These are phyloP conservation scores for Sclerotinia trifoliorum DNA, from an alignment of 2,329 filamentous ascomycete species.

Conservation along the genomic window DNA sequence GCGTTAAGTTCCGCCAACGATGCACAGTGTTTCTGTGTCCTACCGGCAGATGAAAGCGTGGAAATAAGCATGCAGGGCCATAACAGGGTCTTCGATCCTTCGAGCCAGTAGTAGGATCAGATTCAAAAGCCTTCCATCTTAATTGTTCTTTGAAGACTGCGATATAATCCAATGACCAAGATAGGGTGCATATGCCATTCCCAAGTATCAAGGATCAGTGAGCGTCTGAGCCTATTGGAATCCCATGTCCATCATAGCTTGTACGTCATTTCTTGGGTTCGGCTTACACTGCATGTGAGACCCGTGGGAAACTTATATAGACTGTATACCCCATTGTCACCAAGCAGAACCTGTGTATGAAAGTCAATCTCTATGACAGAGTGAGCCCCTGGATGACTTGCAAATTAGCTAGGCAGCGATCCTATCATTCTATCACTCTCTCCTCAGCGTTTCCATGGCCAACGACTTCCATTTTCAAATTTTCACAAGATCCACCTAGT, in stretches of 20 bases:
- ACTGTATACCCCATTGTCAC: background rate
- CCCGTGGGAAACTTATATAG: background rate
- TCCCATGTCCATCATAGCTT: background rate
- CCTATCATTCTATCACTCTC: too few species aligned
- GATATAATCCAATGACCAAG: background rate
- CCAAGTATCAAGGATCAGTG: background rate
- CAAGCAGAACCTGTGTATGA: background rate
- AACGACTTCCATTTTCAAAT: background rate
- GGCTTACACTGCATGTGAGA: background rate
- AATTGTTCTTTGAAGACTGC: background rate
- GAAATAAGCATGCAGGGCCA: background rate
- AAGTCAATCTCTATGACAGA: background rate
- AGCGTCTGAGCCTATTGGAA: background rate
- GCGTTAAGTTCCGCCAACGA: background rate
- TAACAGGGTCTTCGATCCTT: background rate
- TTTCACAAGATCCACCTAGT: background rate
- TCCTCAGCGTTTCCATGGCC: background rate
- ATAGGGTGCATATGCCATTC: background rate
- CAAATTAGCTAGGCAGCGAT: background rate
- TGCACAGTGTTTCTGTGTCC: background rate
- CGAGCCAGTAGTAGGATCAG: background rate
- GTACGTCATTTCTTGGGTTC: background rate
- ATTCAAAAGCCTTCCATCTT: too few species aligned
- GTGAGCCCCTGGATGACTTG: background rate
- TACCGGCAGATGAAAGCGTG: background rate